Percentiles rank a stretch among this genome's conserved stretches.
Evolutionary conservation across 805 yeast genomes (phyloP).

Genomic region (Hanseniaspora occidentalis): DNA sequence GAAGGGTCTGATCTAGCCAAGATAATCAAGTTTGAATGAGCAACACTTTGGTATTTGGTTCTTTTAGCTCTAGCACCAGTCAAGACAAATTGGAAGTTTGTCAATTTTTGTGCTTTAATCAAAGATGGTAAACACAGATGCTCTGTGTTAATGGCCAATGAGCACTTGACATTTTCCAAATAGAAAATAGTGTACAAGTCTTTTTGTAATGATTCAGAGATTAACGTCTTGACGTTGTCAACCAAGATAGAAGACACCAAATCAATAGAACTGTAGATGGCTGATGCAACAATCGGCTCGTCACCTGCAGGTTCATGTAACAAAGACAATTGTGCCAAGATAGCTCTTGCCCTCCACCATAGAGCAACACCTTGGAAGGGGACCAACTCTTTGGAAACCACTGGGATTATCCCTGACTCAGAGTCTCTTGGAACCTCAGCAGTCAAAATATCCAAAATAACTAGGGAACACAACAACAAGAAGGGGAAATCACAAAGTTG

Average conservation of each 20-base stretch:
- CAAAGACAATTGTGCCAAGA: constrained; percentile 53
- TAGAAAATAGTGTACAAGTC: constrained; percentile 37
- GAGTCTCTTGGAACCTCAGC: constrained; percentile 21
- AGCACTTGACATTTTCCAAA: constrained; percentile 56
- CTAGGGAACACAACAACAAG: constrained; percentile 31
- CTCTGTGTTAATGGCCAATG: constrained; percentile 53
- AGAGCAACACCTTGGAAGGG: constrained; percentile 22
- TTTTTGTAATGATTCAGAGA: constrained; percentile 23
- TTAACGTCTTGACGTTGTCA: constrained; percentile 13
- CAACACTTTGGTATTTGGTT: constrained; percentile 66
- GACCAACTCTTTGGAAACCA: constrained; percentile 6
- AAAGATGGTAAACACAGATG: constrained; percentile 40
- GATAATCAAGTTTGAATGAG: constrained; percentile 63
- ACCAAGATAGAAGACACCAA: constrained; percentile 16
- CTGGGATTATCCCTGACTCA: constrained; percentile 9
- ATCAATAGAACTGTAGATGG: constrained; percentile 20
- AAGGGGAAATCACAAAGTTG: constrained; percentile 41
- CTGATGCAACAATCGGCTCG: constrained; percentile 25
- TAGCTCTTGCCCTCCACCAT: constrained; percentile 71
- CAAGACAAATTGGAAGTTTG: constrained; percentile 49
- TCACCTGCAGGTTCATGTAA: constrained; percentile 48
- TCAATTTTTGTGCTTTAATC: constrained; percentile 41
- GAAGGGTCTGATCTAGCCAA: constrained; percentile 43
- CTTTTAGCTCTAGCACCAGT: constrained; percentile 85
- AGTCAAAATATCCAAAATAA: constrained; percentile 31